Conservation (phyloP, 2,329 filamentous ascomycete genomes). For the Cordyceps tenuipes region DNA sequence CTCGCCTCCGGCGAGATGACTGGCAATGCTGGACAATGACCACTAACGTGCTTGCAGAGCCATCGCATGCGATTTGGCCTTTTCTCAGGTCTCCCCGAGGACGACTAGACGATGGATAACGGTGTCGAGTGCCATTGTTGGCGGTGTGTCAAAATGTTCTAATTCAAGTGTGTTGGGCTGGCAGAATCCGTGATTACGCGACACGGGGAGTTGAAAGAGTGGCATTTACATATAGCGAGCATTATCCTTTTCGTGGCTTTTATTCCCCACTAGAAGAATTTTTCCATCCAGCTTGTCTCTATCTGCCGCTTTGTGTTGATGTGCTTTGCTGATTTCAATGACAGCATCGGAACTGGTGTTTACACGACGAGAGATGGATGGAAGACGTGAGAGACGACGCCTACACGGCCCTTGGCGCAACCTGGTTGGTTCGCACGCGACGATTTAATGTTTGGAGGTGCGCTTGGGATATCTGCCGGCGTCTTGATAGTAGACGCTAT, state of each 20-base stretch:
- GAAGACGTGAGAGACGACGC: not conserved
- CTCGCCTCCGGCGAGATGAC: not conserved
- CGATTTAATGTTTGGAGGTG: not conserved
- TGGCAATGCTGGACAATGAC: not conserved
- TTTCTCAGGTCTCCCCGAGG: conserved; percentile 62
- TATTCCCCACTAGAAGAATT: conserved; percentile 13
- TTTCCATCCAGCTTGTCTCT: not conserved
- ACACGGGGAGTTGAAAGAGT: conserved; percentile 12
- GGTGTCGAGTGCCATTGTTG: not conserved
- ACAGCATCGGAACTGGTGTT: no score
- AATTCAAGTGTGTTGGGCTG: conserved; percentile 6
- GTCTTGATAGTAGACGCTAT: not conserved
- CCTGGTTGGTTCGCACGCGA: not conserved
- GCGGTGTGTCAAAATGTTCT: conserved; percentile 4
- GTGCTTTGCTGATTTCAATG: not conserved
- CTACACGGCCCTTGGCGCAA: not conserved
- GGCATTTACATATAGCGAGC: conserved; percentile 27
- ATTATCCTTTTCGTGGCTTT: conserved; percentile 25
- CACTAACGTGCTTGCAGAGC: conserved; percentile 44
- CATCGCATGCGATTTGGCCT: conserved; percentile 70
- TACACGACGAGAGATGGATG: not conserved
- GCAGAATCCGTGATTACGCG: conserved; percentile 3
- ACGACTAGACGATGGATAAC: conserved; percentile 25
- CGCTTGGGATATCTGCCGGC: not conserved
- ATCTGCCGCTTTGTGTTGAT: not conserved